These are phyloP conservation scores for Erythrophleum fordii DNA, from an alignment of 306 rosid genomes.

Conservation along the genomic window DNA sequence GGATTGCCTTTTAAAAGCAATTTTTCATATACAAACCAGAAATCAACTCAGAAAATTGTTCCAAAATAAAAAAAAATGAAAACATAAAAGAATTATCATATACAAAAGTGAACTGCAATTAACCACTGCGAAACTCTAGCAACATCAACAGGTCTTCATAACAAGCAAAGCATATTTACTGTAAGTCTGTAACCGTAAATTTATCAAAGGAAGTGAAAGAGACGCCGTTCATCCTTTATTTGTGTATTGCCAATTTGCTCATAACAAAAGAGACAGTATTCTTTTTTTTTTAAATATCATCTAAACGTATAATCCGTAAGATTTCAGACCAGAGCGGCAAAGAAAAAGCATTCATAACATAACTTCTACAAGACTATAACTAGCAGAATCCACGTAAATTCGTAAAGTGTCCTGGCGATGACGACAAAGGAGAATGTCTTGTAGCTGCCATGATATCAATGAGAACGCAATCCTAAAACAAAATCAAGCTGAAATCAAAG, in stretches of 20 bases:
- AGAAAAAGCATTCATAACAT: not conserved
- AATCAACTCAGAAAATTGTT: not conserved
- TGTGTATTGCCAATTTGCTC: not conserved
- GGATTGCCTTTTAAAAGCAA: not conserved
- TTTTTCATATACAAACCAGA: not conserved
- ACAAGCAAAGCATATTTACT: not conserved
- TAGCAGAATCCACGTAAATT: not conserved
- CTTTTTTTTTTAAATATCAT: not conserved
- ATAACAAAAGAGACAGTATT: not conserved
- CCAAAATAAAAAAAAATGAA: not conserved
- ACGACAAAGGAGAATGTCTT: not conserved
- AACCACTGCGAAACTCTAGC: constrained; percentile 16
- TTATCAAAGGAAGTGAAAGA: not conserved
- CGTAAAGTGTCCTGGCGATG: not conserved
- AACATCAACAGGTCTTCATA: not conserved
- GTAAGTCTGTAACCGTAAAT: too few relatives aligned
- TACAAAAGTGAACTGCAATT: constrained; percentile 3
- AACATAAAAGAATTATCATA: not conserved
- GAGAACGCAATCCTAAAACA: not conserved
- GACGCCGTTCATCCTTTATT: not conserved
- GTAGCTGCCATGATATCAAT: constrained; percentile 9
- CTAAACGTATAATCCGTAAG: not conserved
- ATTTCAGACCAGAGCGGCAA: not conserved
- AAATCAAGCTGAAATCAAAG: constrained; percentile 2
- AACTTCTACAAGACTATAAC: constrained; percentile 12